Base-by-base conservation (phyloP, 768 basidiomycete species). In the Suillus sp. region DNA sequence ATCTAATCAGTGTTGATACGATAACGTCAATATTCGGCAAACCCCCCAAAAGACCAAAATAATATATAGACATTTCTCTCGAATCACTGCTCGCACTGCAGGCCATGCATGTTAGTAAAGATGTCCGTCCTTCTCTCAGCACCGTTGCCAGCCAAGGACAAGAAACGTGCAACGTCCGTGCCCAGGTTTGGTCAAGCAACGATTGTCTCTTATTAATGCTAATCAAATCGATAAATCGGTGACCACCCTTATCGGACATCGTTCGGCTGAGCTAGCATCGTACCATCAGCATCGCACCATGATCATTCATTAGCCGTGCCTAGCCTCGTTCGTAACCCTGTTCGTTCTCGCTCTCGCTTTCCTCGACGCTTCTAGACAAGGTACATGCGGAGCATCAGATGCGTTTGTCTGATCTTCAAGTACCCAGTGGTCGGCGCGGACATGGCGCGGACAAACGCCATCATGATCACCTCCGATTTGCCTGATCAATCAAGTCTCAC, bases 151-250 rank as follows among this genome's bases (percentile, higher is more conserved):
- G 50, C 30, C 2, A 20, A 51, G 4, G 50, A 32, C 30, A 13
- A 13, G 34, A 56, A 64, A 71, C 71, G 56, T 62, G 63, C 47
- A 63, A n/a, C 55, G 27, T 3, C 27, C 27, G 16, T 27, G 62
- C 47, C 13, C 47, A 18, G 42, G 57, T n/a, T 47, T 25, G 14
- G 22, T n/a, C 20, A 40, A 22, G n/a, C 50, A 40, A 30, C n/a
- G 16, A 34, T 34, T 34, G 6, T 7, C 7, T 34, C 32, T 34
- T 34, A 34, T 34, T 34, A 34, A 34, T 34, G 32, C 47, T 50
- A 35, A 61, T 38, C 60, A 25, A n/a, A 45, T 43, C 55, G 30
- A 47, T 40, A 47, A 13, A 35, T 14, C 34, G 16, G n/a, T 13
- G 55, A 38, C 35, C 48, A 16, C n/a, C 62, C 34, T 64, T 34